Conservation (phyloP, 257 asterid species). For the Forsythia viridissima region DNA sequence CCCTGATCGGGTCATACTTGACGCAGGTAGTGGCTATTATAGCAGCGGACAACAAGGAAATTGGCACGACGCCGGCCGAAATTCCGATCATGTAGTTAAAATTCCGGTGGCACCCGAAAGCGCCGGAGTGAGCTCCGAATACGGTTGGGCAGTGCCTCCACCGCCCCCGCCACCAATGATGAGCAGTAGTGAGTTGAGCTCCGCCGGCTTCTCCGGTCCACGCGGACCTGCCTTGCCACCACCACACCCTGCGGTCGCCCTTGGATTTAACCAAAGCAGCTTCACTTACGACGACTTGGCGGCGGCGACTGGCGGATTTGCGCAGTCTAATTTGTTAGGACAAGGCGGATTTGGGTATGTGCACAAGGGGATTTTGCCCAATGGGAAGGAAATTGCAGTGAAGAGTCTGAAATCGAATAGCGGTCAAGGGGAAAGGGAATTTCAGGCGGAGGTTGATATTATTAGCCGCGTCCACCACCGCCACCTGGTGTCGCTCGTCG, state of each 20-base stretch:
- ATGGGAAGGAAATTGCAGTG: conserved; percentile 57
- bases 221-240: conserved; percentile 44
- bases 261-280: conserved; percentile 50
- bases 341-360: conserved; percentile 77
- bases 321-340: conserved; percentile 52
- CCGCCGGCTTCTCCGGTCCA: conserved; percentile 63
- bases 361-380: conserved; percentile 66
- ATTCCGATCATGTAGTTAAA: conserved; percentile 41
- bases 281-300: conserved; percentile 57
- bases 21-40: conserved; percentile 45
- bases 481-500: conserved; percentile 65
- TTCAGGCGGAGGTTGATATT: conserved; percentile 68
- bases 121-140: conserved; percentile 61
- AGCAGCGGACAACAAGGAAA: conserved; percentile 31
- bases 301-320: conserved; percentile 49
- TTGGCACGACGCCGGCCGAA: conserved; percentile 43
- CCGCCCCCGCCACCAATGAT: conserved; percentile 83
- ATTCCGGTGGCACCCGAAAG: conserved; percentile 44
- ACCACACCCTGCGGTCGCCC: conserved; percentile 32
- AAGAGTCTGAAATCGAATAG: conserved; percentile 60
- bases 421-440: conserved; percentile 68
- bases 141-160: conserved; percentile 58
- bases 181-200: conserved; percentile 64
- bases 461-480: conserved; percentile 69
- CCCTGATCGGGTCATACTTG: no score